These are phyloP conservation scores for Xylaria sp. DNA, from an alignment of 2,329 filamentous ascomycete species.

Conservation along the genomic window DNA sequence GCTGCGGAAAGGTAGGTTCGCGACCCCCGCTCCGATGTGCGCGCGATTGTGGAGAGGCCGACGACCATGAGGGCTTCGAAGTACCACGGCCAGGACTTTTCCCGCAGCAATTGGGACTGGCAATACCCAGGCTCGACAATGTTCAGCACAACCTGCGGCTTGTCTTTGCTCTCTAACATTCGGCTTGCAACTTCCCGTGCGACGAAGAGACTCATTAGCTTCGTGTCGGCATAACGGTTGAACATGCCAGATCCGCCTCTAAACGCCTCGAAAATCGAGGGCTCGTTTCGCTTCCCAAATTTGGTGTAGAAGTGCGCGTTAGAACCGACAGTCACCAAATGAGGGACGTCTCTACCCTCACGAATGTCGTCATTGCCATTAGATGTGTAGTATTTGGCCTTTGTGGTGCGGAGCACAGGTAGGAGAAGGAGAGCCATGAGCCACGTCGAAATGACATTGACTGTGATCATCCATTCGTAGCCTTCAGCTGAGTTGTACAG, in stretches of 20 bases:
- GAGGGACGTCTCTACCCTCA: too few relatives aligned
- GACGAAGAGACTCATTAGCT: neutral
- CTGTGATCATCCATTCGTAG: constrained; percentile 46
- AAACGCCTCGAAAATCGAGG: too few relatives aligned
- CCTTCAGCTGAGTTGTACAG: constrained; percentile 38
- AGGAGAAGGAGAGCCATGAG: constrained; percentile 48
- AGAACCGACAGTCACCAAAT: too few relatives aligned
- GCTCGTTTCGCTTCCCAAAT: too few relatives aligned
- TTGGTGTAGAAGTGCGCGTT: too few relatives aligned
- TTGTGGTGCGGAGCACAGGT: too few relatives aligned
- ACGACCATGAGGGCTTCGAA: constrained; percentile 7
- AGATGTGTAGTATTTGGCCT: too few relatives aligned
- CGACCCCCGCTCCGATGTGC: constrained; percentile 51
- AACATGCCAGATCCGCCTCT: too few relatives aligned
- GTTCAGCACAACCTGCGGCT: constrained; percentile 43
- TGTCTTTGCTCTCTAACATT: neutral
- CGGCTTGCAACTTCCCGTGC: neutral
- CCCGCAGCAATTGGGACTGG: constrained; percentile 48
- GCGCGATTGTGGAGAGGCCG: constrained; percentile 41
- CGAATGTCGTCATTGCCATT: too few relatives aligned
- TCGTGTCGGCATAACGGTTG: neutral
- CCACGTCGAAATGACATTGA: constrained; percentile 52
- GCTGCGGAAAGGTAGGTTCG: constrained; percentile 47
- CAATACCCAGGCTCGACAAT: constrained; percentile 57
- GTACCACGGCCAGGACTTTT: constrained; percentile 24